These are phyloP conservation scores for Colletotrichum chlorophyti DNA, from an alignment of 2,329 filamentous ascomycete genomes.

Conservation along the genomic window DNA sequence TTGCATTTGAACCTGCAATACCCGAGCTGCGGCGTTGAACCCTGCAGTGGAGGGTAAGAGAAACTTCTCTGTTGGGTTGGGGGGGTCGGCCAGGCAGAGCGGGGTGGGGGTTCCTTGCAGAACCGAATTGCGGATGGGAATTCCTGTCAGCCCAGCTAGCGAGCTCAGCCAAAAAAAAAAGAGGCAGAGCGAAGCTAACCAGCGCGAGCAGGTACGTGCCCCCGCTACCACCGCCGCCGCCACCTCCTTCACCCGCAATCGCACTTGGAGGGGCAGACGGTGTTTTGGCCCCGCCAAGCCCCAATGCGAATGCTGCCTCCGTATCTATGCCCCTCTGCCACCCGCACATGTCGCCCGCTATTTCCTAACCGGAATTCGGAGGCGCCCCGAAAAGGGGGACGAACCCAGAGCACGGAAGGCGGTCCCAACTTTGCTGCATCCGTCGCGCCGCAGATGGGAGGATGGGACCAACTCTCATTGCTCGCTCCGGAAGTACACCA, in stretches of 20 bases:
- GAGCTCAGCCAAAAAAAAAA: neutral
- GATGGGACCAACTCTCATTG: neutral
- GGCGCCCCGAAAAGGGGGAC: constrained; percentile 8
- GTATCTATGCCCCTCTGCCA: constrained; percentile 7
- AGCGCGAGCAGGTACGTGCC: constrained; percentile 18
- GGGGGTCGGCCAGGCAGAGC: constrained; percentile 1
- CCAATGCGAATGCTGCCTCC: constrained; percentile 16
- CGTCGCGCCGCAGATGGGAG: neutral
- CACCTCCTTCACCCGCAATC: too few species aligned
- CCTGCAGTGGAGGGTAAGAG: constrained; percentile 12
- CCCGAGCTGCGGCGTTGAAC: constrained; percentile 16
- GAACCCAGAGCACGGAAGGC: neutral
- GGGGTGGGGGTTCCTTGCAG: constrained; percentile 22
- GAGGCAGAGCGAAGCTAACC: neutral
- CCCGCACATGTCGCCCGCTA: constrained; percentile 1
- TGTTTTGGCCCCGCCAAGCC: constrained; percentile 27
- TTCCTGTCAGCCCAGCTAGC: constrained; percentile 18
- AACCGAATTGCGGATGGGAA: constrained; percentile 16
- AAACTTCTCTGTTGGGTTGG: constrained; percentile 4
- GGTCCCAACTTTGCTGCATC: constrained; percentile 10
- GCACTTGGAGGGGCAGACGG: constrained; percentile 19
- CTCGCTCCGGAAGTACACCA: too few species aligned
- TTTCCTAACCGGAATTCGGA: constrained; percentile 9
- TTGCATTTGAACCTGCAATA: constrained; percentile 16
- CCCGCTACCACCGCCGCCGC: constrained; percentile 3